Conservation (phyloP, 2,329 filamentous ascomycete species). For the Plectosphaerella cucumerina region DNA sequence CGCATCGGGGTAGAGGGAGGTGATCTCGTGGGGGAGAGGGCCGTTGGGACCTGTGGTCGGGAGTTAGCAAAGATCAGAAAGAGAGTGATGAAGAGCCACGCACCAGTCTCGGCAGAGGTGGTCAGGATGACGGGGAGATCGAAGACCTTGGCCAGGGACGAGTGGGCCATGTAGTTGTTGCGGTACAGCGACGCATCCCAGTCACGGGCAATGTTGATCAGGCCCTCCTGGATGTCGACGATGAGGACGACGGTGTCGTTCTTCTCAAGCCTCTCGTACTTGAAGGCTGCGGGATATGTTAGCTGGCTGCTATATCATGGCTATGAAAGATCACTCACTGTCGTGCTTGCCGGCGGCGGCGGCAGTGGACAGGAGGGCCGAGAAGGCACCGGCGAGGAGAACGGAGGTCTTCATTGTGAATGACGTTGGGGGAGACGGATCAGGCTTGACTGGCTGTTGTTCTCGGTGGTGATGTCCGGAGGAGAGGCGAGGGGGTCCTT, state of each 20-base stretch:
- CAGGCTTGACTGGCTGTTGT: neutral
- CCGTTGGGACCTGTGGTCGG: conserved; percentile 59
- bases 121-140: conserved; percentile 66
- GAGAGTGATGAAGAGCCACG: neutral
- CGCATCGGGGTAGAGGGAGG: conserved; percentile 61
- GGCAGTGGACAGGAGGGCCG: conserved; percentile 10
- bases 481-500: no score
- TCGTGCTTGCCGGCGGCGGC: conserved; percentile 3
- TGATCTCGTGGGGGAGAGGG: conserved; percentile 64
- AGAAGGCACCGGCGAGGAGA: conserved; percentile 6
- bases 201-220: conserved; percentile 51
- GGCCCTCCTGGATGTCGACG: conserved; percentile 32
- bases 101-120: conserved; percentile 59
- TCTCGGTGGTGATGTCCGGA: neutral
- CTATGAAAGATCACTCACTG: neutral
- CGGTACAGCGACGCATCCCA: conserved; percentile 61
- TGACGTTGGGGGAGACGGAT: neutral
- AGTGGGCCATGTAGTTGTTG: conserved; percentile 64
- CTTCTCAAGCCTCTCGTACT: conserved; percentile 30
- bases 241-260: conserved; percentile 28
- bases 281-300: conserved; percentile 11
- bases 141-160: conserved; percentile 62
- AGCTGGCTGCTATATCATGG: neutral
- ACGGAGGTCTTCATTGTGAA: conserved; percentile 11
- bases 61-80: neutral